These are phyloP conservation scores for Lathyrus aphaca DNA, from an alignment of 306 rosid genomes.

Conservation along the genomic window DNA sequence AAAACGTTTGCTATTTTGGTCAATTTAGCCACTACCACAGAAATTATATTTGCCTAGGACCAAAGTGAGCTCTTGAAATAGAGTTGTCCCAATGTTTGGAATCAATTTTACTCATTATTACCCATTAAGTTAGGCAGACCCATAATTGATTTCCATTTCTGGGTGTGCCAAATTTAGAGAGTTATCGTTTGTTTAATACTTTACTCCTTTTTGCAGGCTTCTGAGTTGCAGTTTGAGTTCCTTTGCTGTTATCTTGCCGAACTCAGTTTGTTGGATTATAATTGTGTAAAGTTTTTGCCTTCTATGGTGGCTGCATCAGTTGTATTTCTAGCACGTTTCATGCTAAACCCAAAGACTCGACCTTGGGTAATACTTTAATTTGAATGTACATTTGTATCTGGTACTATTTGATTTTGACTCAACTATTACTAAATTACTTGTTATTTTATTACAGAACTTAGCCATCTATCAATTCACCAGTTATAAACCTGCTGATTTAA, in stretches of 20 bases:
- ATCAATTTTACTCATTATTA: not conserved
- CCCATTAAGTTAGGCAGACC: not conserved
- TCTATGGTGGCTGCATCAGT: conserved; percentile 88
- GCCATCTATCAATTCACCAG: conserved; percentile 54
- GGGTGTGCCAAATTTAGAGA: not conserved
- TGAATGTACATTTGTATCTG: not conserved
- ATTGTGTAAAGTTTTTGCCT: conserved; percentile 73
- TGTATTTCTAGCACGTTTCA: conserved; percentile 71
- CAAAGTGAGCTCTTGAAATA: not conserved
- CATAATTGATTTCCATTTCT: not conserved
- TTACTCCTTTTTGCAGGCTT: conserved; percentile 46
- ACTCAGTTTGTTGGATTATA: conserved; percentile 82
- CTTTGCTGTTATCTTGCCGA: conserved; percentile 80
- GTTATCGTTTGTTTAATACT: conserved; percentile 4
- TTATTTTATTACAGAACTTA: conserved; percentile 48
- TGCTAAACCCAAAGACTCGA: conserved; percentile 52
- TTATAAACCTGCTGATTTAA: conserved; percentile 65
- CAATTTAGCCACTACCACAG: not conserved
- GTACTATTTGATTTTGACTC: not conserved
- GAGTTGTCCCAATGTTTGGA: not conserved
- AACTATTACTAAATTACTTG: conserved; percentile 13
- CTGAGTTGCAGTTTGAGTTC: conserved; percentile 72
- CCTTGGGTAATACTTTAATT: conserved; percentile 73
- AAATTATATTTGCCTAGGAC: not conserved
- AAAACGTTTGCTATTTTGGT: not conserved